phyloP scores from a whole-genome alignment of 1,284 basidiomycete genomes.

The Ustilago vetiveriae region DNA sequence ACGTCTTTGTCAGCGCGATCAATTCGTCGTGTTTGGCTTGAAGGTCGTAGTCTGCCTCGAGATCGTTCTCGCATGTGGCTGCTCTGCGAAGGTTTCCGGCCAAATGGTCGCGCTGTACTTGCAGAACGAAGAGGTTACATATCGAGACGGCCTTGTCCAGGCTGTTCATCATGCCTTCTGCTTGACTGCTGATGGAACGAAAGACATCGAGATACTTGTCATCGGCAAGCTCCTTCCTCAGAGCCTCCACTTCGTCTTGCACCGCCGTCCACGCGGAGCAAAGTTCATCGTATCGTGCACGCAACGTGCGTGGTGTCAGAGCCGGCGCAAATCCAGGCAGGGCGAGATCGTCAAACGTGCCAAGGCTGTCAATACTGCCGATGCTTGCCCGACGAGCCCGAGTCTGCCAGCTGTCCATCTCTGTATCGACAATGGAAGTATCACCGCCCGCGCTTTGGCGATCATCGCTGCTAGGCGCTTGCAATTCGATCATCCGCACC shows the following conservation, averaged over 20 bases:
- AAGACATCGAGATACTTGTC: conserved; percentile 96
- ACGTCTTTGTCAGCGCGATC: conserved; percentile 34
- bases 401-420: conserved; percentile 20
- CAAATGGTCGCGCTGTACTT: conserved; percentile 33
- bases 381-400: conserved; percentile 21
- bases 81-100: conserved; percentile 21
- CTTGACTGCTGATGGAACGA: conserved; percentile 87
- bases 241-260: conserved; percentile 80
- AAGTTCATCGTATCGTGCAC: conserved; percentile 34
- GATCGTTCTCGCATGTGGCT: conserved; percentile 23
- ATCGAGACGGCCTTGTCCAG: conserved; percentile 87
- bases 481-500: conserved; percentile 26
- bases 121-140: conserved; percentile 74
- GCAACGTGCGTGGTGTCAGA: conserved; percentile 17
- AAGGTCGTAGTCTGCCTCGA: conserved; percentile 26
- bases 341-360: conserved; percentile 41
- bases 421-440: conserved; percentile 43
- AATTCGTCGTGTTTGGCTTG: conserved; percentile 47
- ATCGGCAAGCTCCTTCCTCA: conserved; percentile 90
- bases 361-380: conserved; percentile 38
- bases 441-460: conserved; percentile 12
- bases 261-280: conserved; percentile 79
- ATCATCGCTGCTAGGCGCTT: background rate
- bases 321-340: conserved; percentile 37
- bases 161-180: conserved; percentile 94